These are phyloP conservation scores for Cordyceps javanica DNA, from an alignment of 2,329 filamentous ascomycete species.

Conservation along the genomic window DNA sequence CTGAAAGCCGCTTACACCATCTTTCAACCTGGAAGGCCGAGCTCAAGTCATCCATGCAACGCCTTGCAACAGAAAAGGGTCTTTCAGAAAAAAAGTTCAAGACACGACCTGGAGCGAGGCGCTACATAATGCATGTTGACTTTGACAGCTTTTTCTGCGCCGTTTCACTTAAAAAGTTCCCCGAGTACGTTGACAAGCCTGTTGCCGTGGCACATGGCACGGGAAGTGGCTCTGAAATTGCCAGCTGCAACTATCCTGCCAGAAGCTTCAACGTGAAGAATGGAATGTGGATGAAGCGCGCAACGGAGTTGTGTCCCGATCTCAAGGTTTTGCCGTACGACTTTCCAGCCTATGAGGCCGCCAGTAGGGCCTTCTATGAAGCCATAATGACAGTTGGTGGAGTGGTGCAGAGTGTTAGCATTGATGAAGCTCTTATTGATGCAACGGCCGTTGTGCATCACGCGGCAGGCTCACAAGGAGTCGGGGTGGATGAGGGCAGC, in stretches of 20 bases:
- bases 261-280: constrained; percentile 85
- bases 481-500: constrained; percentile 57
- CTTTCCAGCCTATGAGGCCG: constrained; percentile 89
- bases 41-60: constrained; percentile 82
- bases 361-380: constrained; percentile 82
- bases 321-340: constrained; percentile 92
- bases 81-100: constrained; percentile 38
- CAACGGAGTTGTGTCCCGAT: constrained; percentile 74
- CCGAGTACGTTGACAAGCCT: constrained; percentile 71
- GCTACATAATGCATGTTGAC: constrained; percentile 91
- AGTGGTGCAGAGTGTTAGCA: constrained; percentile 89
- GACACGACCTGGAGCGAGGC: constrained; percentile 55
- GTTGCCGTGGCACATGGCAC: constrained; percentile 82
- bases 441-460: constrained; percentile 64
- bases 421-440: constrained; percentile 91
- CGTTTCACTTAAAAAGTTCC: constrained; percentile 72
- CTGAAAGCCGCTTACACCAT: constrained; percentile 90
- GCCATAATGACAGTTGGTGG: constrained; percentile 74
- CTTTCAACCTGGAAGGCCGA: constrained; percentile 95
- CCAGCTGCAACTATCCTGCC: constrained; percentile 93
- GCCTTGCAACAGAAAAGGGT: constrained; percentile 64
- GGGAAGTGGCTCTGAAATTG: constrained; percentile 86
- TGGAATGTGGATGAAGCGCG: constrained; percentile 98
- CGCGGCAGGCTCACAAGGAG: constrained; percentile 59
- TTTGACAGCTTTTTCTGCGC: constrained; percentile 99